Base-by-base conservation (phyloP, 2,329 filamentous ascomycete genomes). In the Epichloe aotearoae region DNA sequence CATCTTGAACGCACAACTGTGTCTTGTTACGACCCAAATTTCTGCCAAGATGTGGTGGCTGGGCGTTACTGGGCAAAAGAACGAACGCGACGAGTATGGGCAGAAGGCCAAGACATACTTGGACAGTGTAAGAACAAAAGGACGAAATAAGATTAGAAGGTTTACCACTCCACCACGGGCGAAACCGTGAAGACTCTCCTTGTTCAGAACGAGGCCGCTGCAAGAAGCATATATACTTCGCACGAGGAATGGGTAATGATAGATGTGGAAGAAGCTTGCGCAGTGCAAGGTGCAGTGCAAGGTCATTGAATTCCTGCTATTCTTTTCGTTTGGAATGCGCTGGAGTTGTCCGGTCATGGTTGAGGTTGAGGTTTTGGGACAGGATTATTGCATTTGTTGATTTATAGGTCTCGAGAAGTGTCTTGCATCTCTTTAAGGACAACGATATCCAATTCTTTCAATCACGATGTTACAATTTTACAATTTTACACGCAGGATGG, bases 41-140 rank as follows among this genome's bases (percentile, higher is more conserved):
- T 67, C 66, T 42, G 78, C 79, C 14, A 78, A 73, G 61, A 67
- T 80, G 34, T 70, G 73, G 65, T 82, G 77, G 76, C 64, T 82
- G 47, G 74, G 71, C 60, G 47, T 78, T 34, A 74, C 71, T 47
- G 75, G 75, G 19, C 74, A 72, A 56, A 61, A 58, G 3, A 67
- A 72, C 15, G 73, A 77, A 56, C 66, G 72, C 48, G 60, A 66
- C 3, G 65, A 64, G 2, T 80, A 79, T 54, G 57, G 69, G 50
- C 63, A 60, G 48, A 76, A 76, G 55, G 78, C 77, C 10, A 66
- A 67, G 47, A 54, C 56, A 1, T 72, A 70, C 52, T 55, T 74
- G 48, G 63, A 66, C 19, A 42, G 43, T n/a, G 46, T 44, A 20
- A 19, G 41, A 12, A 12, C 6, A 3, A 37, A 51, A 11, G 44